phyloP scores from a whole-genome alignment of 208 protist species.

The Crithidia expoeki region DNA sequence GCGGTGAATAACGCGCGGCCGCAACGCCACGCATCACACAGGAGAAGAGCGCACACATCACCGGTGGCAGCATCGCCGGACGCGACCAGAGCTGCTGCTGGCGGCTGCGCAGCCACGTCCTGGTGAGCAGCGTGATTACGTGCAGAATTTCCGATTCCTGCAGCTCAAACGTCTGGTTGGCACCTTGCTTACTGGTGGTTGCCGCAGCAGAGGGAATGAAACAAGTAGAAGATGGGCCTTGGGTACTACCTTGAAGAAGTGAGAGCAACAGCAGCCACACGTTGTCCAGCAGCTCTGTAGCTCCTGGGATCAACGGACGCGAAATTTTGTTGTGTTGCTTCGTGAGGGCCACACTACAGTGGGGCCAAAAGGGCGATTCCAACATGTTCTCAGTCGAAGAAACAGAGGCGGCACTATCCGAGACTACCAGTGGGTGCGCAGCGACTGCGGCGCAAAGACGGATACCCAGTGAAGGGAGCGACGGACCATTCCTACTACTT shows the following conservation, averaged over 20 bases:
- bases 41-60: conserved; percentile 54
- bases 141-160: conserved; percentile 24
- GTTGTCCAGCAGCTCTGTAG: conserved; percentile 25
- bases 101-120: conserved; percentile 20
- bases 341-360: too few species aligned
- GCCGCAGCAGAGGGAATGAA: not conserved
- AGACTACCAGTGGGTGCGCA: conserved; percentile 17
- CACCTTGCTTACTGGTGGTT: not conserved
- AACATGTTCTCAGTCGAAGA: too few species aligned
- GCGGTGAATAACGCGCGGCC: conserved; percentile 34
- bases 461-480: conserved; percentile 6
- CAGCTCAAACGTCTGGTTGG: not conserved
- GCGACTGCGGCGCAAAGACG: conserved; percentile 29
- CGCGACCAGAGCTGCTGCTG: conserved; percentile 61
- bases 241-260: conserved; percentile 3
- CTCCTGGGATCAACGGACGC: not conserved
- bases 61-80: conserved; percentile 46
- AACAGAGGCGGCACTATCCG: too few species aligned
- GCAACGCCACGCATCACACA: conserved; percentile 55
- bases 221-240: not conserved
- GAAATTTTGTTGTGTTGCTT: not conserved
- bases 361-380: too few species aligned
- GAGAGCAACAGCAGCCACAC: conserved; percentile 36
- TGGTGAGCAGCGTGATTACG: conserved; percentile 27
- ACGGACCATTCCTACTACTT: not conserved